phyloP scores from a whole-genome alignment of 2,329 filamentous ascomycete species.

The Hirsutella minnesotensis region DNA sequence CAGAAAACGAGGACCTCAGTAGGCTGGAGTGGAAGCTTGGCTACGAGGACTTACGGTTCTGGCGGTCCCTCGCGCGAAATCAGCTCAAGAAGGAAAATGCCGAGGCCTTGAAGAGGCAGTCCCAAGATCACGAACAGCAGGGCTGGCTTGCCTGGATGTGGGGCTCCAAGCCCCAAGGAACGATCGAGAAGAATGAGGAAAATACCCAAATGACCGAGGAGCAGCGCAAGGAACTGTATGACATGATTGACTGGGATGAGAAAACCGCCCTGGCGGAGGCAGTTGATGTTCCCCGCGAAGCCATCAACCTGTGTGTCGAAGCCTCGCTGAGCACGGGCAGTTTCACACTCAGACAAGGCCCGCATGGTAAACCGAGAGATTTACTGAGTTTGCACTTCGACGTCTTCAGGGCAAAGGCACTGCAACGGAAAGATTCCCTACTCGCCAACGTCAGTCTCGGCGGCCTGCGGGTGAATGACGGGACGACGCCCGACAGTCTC shows the following conservation, averaged over 20 bases:
- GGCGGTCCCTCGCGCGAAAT: slow-evolving; percentile 87
- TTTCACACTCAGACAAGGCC: slow-evolving; percentile 79
- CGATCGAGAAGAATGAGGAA: slow-evolving; percentile 50
- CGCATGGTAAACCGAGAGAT: slow-evolving; percentile 50
- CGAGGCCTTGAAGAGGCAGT: slow-evolving; percentile 60
- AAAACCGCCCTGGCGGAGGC: slow-evolving; percentile 80
- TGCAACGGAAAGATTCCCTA: slow-evolving; percentile 85
- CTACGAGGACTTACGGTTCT: slow-evolving; percentile 95
- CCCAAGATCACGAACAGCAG: slow-evolving; percentile 52
- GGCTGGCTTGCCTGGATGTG: slow-evolving; percentile 90
- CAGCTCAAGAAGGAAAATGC: slow-evolving; percentile 93
- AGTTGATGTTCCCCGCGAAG: slow-evolving; percentile 81
- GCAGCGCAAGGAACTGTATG: slow-evolving; percentile 90
- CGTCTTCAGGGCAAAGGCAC: slow-evolving; percentile 78
- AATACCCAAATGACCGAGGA: slow-evolving; percentile 87
- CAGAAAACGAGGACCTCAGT: slow-evolving; percentile 62
- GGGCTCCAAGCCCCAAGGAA: slow-evolving; percentile 59
- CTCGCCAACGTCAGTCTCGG: slow-evolving; percentile 82
- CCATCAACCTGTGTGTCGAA: slow-evolving; percentile 85
- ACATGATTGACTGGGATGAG: slow-evolving; percentile 97
- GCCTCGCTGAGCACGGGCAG: slow-evolving; percentile 90
- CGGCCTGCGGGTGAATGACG: slow-evolving; percentile 88
- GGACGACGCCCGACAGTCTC: slow-evolving; percentile 80
- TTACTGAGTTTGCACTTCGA: slow-evolving; percentile 90
- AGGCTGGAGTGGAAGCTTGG: slow-evolving; percentile 74